A percentile compares a stretch with the other conserved stretches of the same genome.
These are phyloP conservation scores for Cyclocybe aegerita DNA, from an alignment of 768 basidiomycete genomes.

Conservation along the genomic window DNA sequence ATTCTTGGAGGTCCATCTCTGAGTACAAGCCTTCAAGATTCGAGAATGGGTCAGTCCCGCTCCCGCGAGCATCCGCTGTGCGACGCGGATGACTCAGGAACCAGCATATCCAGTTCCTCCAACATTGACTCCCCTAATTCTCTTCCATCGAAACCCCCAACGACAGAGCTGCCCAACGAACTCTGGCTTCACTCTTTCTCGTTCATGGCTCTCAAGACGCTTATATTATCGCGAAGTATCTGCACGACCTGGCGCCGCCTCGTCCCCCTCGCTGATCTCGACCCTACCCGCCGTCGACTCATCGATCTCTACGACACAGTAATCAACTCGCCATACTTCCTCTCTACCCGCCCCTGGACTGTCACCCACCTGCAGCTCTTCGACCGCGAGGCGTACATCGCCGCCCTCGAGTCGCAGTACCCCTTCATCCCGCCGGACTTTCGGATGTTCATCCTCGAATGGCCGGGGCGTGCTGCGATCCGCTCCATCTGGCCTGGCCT, in stretches of 20 bases:
- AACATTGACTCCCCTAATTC: too few species aligned
- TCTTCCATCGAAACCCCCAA: too few species aligned
- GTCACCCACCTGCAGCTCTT: background rate
- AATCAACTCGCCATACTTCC: background rate
- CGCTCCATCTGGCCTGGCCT: constrained; percentile 6
- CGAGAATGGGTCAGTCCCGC: too few species aligned
- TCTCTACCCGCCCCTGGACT: background rate
- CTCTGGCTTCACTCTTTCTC: constrained; percentile 4
- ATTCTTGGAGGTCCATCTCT: too few species aligned
- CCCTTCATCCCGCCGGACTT: constrained; percentile 6
- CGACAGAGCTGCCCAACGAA: background rate
- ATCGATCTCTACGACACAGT: background rate
- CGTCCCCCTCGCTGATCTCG: background rate
- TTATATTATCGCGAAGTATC: background rate
- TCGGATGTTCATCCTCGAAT: constrained; percentile 10
- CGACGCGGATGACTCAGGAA: too few species aligned
- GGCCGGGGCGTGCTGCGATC: constrained; percentile 1
- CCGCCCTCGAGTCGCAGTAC: background rate
- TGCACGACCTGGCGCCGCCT: constrained; percentile 1
- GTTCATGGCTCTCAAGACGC: constrained; percentile 1
- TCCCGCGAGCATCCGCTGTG: too few species aligned
- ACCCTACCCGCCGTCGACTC: constrained; percentile 1
- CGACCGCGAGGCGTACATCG: constrained; percentile 1
- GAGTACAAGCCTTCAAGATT: too few species aligned
- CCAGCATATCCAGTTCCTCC: too few species aligned